Base-by-base conservation (phyloP, 371 early-diverging fungal species). In the Lichtheimia corymbifera region DNA sequence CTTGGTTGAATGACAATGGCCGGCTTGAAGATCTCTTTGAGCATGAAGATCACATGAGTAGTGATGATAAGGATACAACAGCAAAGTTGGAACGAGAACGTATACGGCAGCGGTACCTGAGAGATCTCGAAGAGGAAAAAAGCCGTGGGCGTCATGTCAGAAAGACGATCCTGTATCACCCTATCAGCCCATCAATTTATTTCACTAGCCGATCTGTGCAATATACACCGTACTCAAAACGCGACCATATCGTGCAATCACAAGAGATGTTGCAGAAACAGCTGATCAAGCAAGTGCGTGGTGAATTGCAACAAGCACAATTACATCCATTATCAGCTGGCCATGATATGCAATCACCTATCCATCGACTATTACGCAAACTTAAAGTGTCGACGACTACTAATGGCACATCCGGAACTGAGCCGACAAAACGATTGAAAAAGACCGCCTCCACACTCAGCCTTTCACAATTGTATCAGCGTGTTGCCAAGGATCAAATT, bases 1-100 rank as follows among this genome's bases (percentile, higher is more conserved):
- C 76, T 0, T 86, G 86, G 86, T 58, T 86, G 13, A 66, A 65
- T 18, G 62, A 75, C 4, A 58, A 67, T 56, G 76, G 71, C 7
- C 45, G 55, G 18, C 41, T 77, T 25, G 67, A 66, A 9, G 64
- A 68, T 53, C 67, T 71, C 4, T 63, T 73, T n/a, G 51, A 61
- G n/a, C 56, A 64, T 14, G 62, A 66, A 50, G 13, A 40, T 22
- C n/a, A 15, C 15, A 22, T n/a, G 28, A 22, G 22, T 22, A 47
- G 47, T 22, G 66, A 71, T 20, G 35, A 35, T 35, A 35, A 35
- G 35, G 35, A 35, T 9, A 9, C 11, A 9, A 35, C 35, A 0
- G 35, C 35, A 35, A 35, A 35, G 11, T 35, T 35, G 35, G 35
- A 35, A 35, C 63, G 63, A 28, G 72, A 73, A 12, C 65, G 53